A percentile compares a stretch with the other conserved stretches of the same genome.
Evolutionary conservation across 2,329 filamentous ascomycete species (phyloP).

Genomic region (Chaetomiaceae sp.): DNA sequence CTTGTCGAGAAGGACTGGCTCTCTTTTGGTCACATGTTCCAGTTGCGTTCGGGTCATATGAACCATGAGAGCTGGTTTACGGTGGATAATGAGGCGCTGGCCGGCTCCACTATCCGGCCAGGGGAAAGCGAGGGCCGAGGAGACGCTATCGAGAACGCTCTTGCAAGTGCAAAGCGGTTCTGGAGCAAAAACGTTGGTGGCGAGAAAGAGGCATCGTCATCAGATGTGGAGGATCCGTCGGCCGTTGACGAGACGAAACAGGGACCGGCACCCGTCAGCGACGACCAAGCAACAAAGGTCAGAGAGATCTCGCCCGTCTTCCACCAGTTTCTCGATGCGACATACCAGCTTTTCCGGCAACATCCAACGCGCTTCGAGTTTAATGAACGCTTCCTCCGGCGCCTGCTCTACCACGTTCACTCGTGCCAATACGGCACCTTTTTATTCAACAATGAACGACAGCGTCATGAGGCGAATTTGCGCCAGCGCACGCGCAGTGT

Average conservation of each 20-base stretch:
- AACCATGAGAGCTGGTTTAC: conserved; percentile 93
- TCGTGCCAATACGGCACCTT: conserved; percentile 97
- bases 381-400: conserved; percentile 86
- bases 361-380: conserved; percentile 89
- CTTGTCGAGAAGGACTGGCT: conserved; percentile 97
- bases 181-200: conserved; percentile 75
- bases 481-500: conserved; percentile 75
- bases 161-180: conserved; percentile 81
- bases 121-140: conserved; percentile 57
- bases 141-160: conserved; percentile 80
- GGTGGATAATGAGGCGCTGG: conserved; percentile 75
- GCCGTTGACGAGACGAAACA: conserved; percentile 36
- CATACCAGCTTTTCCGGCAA: conserved; percentile 84
- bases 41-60: conserved; percentile 81
- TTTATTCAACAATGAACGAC: conserved; percentile 89
- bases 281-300: conserved; percentile 68
- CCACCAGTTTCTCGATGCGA: conserved; percentile 93
- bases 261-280: conserved; percentile 34
- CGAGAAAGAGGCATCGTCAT: conserved; percentile 42
- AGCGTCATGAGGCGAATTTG: conserved; percentile 67
- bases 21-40: conserved; percentile 97
- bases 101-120: conserved; percentile 57
- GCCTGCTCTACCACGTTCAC: conserved; percentile 88
- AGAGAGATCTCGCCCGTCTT: conserved; percentile 95
- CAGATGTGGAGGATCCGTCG: conserved; percentile 58